phyloP scores from a whole-genome alignment of 2,329 filamentous ascomycete species.

The Neofusicoccum parvum region DNA sequence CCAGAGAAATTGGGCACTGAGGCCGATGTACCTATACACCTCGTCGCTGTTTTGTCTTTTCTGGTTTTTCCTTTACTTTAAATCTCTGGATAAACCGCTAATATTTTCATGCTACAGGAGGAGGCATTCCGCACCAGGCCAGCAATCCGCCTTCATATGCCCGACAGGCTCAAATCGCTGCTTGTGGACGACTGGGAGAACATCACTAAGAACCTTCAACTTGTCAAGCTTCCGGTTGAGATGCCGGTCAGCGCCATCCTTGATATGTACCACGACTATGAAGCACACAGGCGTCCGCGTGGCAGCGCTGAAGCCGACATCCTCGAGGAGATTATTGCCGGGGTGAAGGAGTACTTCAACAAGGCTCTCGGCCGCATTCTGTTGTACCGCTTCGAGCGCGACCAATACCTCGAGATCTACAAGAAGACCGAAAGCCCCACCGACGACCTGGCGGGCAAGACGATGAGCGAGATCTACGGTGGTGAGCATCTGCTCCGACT shows the following conservation, averaged over 20 bases:
- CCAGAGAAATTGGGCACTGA: neutral
- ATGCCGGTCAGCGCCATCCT: constrained; percentile 77
- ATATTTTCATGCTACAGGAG: constrained; percentile 61
- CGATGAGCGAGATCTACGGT: constrained; percentile 81
- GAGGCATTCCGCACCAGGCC: constrained; percentile 83
- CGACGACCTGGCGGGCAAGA: constrained; percentile 69
- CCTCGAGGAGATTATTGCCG: constrained; percentile 83
- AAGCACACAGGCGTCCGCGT: constrained; percentile 65
- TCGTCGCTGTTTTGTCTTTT: neutral
- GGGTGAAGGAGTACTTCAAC: constrained; percentile 92
- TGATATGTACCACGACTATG: constrained; percentile 74
- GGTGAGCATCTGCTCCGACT: constrained; percentile 89
- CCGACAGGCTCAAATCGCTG: constrained; percentile 86
- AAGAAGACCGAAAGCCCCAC: constrained; percentile 66
- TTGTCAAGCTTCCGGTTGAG: constrained; percentile 79
- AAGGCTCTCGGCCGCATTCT: constrained; percentile 84
- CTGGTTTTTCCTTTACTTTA: no score
- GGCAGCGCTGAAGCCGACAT: constrained; percentile 78
- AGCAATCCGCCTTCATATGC: constrained; percentile 81
- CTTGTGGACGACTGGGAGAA: constrained; percentile 99
- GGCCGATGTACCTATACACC: neutral
- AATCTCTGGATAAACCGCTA: neutral
- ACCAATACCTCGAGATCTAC: constrained; percentile 79
- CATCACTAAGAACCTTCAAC: constrained; percentile 89
- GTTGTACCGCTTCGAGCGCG: constrained; percentile 90